Conservation (phyloP, 2,329 filamentous ascomycete species). For the Stromatinia cepivora region DNA sequence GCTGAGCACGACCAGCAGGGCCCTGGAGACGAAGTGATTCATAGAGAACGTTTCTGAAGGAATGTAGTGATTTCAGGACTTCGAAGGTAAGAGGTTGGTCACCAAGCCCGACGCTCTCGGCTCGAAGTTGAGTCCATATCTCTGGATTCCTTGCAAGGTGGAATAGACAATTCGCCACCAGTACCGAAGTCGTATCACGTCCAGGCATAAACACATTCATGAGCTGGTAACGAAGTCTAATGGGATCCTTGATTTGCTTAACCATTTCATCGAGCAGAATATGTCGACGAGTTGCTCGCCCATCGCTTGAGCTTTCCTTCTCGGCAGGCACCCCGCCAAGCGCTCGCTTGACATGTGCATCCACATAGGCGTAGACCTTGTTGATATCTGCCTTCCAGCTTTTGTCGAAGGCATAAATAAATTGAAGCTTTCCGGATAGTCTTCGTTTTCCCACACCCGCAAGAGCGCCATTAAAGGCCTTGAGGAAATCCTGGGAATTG, state of each 20-base stretch:
- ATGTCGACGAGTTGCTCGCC: slow-evolving; percentile 41
- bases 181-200: slow-evolving; percentile 53
- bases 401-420: slow-evolving; percentile 5
- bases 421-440: not conserved
- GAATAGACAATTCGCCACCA: not conserved
- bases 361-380: slow-evolving; percentile 48
- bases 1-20: slow-evolving; percentile 53
- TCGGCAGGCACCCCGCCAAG: slow-evolving; percentile 25
- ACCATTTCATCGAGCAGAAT: slow-evolving; percentile 59
- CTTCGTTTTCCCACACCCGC: not conserved
- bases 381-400: slow-evolving; percentile 28
- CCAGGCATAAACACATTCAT: slow-evolving; percentile 56
- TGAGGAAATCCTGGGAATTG: not conserved
- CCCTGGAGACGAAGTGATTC: slow-evolving; percentile 52
- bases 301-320: slow-evolving; percentile 40
- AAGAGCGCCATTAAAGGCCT: slow-evolving; percentile 4
- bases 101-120: slow-evolving; percentile 42
- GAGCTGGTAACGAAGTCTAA: slow-evolving; percentile 42
- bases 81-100: slow-evolving; percentile 28
- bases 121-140: slow-evolving; percentile 41
- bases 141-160: not conserved
- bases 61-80: slow-evolving; percentile 42
- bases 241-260: slow-evolving; percentile 46
- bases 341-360: slow-evolving; percentile 46
- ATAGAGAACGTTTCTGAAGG: slow-evolving; percentile 43